Percentiles rank a stretch among this genome's conserved stretches.
Conservation (phyloP, 2,329 filamentous ascomycete genomes). For the Colletotrichum sp. region DNA sequence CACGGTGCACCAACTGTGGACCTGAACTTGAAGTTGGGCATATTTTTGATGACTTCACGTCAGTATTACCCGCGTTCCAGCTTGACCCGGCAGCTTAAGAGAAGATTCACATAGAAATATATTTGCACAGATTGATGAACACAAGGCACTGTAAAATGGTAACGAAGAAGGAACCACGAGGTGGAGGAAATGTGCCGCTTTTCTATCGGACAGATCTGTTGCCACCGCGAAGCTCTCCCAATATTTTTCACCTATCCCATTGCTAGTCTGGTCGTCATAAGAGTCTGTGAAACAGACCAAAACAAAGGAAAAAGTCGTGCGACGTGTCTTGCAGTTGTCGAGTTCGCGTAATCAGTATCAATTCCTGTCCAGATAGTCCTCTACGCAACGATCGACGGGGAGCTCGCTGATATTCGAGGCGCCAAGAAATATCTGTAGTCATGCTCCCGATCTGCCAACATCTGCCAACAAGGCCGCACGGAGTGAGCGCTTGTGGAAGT, state of each 20-base stretch:
- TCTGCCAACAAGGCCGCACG: slow-evolving; percentile 21
- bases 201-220: slow-evolving; percentile 40
- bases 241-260: slow-evolving; percentile 33
- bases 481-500: slow-evolving; percentile 14
- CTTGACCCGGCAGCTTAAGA: not conserved
- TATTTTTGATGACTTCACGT: not conserved
- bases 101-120: not conserved
- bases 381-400: slow-evolving; percentile 47
- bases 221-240: slow-evolving; percentile 37
- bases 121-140: not conserved
- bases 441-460: slow-evolving; percentile 28
- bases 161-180: slow-evolving; percentile 13
- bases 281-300: slow-evolving; percentile 34
- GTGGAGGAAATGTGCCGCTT: slow-evolving; percentile 29
- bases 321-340: slow-evolving; percentile 32
- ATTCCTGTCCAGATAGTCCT: slow-evolving; percentile 48
- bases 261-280: slow-evolving; percentile 28
- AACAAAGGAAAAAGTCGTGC: slow-evolving; percentile 44
- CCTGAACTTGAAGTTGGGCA: not conserved
- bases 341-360: slow-evolving; percentile 42
- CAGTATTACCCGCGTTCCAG: not conserved
- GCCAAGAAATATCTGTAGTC: slow-evolving; percentile 37
- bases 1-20: not conserved
- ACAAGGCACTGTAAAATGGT: not conserved
- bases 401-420: slow-evolving; percentile 39